Percentiles rank a stretch among this genome's conserved stretches.
These are phyloP conservation scores for Priceomyces melissophilus DNA, from an alignment of 805 yeast species.

Conservation along the genomic window DNA sequence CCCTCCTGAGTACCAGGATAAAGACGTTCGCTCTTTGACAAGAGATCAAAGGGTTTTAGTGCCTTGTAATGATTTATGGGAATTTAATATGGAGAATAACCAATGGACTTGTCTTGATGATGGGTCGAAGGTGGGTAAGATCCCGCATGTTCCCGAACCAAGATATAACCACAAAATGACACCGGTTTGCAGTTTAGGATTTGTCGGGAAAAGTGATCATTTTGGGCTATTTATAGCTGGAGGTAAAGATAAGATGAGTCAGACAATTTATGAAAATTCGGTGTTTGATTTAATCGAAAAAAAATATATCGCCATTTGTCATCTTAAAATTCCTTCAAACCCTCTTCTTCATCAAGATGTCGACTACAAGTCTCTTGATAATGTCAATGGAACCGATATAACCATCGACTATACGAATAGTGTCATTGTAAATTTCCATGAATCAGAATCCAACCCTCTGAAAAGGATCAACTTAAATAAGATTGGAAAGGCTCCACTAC, in stretches of 20 bases:
- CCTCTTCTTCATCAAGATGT: slow-evolving; percentile 8
- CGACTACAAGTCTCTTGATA: slow-evolving; percentile 5
- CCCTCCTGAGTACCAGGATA: slow-evolving; percentile 16
- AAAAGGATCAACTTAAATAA: not conserved
- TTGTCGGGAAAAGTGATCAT: slow-evolving; percentile 37
- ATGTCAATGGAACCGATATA: slow-evolving; percentile 16
- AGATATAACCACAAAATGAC: slow-evolving; percentile 56
- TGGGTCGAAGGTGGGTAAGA: slow-evolving; percentile 22
- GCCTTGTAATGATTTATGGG: slow-evolving; percentile 69
- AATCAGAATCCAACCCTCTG: slow-evolving; percentile 3
- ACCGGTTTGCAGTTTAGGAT: slow-evolving; percentile 33
- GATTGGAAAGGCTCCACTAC: not conserved
- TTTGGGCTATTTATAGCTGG: slow-evolving; percentile 53
- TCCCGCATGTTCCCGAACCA: slow-evolving; percentile 24
- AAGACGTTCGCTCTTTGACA: slow-evolving; percentile 3
- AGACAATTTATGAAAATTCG: slow-evolving; percentile 28
- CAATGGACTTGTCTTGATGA: slow-evolving; percentile 53
- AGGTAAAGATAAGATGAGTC: slow-evolving; percentile 41
- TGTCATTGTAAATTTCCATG: slow-evolving; percentile 26
- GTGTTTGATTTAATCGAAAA: slow-evolving; percentile 46
- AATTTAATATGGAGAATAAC: slow-evolving; percentile 49
- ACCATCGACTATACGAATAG: slow-evolving; percentile 31
- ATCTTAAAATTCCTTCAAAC: slow-evolving; percentile 8
- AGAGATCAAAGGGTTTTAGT: slow-evolving; percentile 24
- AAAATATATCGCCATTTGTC: slow-evolving; percentile 23